Conservation (phyloP, 331 rosid genomes). For the Quercus tomentella region DNA sequence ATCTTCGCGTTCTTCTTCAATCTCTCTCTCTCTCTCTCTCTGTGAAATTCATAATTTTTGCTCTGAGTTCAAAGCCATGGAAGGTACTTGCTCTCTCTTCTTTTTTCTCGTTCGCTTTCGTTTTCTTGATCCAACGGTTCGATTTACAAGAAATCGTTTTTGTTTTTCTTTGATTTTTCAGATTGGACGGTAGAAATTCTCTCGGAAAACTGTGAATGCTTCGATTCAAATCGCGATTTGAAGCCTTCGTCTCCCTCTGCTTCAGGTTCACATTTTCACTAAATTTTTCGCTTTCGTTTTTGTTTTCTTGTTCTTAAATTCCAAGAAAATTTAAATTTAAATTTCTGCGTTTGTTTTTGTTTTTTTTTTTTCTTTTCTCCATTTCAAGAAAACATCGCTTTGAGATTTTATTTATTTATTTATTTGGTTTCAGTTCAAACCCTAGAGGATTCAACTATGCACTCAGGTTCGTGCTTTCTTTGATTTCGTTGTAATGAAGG, state of each 20-base stretch:
- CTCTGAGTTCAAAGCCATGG: slow-evolving; percentile 36
- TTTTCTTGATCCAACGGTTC: neutral
- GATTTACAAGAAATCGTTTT: neutral
- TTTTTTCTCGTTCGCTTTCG: neutral
- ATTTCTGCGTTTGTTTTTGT: neutral
- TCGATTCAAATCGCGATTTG: slow-evolving; percentile 24
- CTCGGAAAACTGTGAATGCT: slow-evolving; percentile 14
- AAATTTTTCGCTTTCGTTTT: neutral
- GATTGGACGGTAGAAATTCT: slow-evolving; percentile 42
- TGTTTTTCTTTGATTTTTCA: slow-evolving; percentile 12
- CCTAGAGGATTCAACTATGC: neutral
- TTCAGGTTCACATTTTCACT: slow-evolving; percentile 31
- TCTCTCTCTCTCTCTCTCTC: slow-evolving; percentile 3
- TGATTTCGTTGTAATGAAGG: neutral
- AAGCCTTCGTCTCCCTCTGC: slow-evolving; percentile 20
- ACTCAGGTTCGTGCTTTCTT: slow-evolving; percentile 14
- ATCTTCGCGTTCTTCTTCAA: neutral
- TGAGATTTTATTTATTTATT: neutral
- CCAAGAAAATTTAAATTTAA: too few relatives aligned
- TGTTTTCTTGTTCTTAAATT: neutral
- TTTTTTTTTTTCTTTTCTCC: neutral
- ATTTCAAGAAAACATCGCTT: neutral
- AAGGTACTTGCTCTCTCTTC: slow-evolving; percentile 31
- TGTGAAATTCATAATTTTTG: neutral
- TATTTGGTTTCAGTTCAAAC: neutral